These are phyloP conservation scores for Zymoseptoria brevis DNA, from an alignment of 2,329 filamentous ascomycete genomes.

Conservation along the genomic window DNA sequence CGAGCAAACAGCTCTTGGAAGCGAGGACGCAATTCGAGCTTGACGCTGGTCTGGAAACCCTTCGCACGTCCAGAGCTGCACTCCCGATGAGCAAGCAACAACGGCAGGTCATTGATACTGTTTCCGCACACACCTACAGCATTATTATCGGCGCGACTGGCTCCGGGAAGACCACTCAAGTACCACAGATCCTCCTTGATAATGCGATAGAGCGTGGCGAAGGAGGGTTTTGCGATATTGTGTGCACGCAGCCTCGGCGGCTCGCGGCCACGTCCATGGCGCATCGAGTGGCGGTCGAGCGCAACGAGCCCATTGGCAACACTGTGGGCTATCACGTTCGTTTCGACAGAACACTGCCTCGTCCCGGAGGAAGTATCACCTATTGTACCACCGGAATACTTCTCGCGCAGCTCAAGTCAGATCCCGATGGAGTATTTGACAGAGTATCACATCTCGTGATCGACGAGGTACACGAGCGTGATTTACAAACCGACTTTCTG, in stretches of 20 bases:
- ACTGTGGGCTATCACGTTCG: slow-evolving; percentile 42
- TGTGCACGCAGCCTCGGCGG: slow-evolving; percentile 44
- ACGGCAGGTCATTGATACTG: slow-evolving; percentile 7
- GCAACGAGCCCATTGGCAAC: slow-evolving; percentile 34
- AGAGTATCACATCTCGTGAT: slow-evolving; percentile 42
- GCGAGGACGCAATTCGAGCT: slow-evolving; percentile 13
- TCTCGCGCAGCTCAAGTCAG: slow-evolving; percentile 37
- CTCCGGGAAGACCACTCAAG: slow-evolving; percentile 43
- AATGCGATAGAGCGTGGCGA: slow-evolving; percentile 33
- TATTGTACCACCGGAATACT: slow-evolving; percentile 47
- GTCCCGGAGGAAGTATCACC: slow-evolving; percentile 34
- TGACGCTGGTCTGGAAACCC: slow-evolving; percentile 11
- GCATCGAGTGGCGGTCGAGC: slow-evolving; percentile 40
- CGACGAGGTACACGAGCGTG: slow-evolving; percentile 46
- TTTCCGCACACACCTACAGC: slow-evolving; percentile 36
- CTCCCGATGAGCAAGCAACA: slow-evolving; percentile 35
- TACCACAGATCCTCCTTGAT: slow-evolving; percentile 49
- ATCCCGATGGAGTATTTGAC: slow-evolving; percentile 34
- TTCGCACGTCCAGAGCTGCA: slow-evolving; percentile 27
- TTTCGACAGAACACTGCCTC: slow-evolving; percentile 33
- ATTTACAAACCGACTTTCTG: slow-evolving; percentile 39
- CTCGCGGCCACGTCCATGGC: slow-evolving; percentile 43
- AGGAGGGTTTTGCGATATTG: slow-evolving; percentile 41
- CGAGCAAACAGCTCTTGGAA: slow-evolving; percentile 9
- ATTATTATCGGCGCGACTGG: slow-evolving; percentile 42